These are phyloP conservation scores for Cenchrus americanus DNA, from an alignment of 176 grass and related monocot species.

Conservation along the genomic window DNA sequence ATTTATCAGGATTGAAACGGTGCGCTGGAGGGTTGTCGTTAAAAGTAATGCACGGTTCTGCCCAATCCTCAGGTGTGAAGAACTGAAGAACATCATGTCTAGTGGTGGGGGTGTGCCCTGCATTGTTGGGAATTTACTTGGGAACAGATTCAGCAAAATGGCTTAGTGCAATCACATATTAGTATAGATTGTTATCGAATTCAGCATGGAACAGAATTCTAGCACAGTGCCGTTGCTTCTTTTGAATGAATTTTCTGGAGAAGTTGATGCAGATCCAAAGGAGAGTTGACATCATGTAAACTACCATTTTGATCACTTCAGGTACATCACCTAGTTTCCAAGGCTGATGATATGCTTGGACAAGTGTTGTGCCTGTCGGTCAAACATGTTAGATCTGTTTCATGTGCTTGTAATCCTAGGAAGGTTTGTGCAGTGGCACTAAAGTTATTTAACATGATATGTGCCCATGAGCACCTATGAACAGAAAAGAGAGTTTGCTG, in stretches of 20 bases:
- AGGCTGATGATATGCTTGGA: conserved; percentile 11
- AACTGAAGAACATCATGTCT: neutral
- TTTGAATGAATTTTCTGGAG: conserved; percentile 17
- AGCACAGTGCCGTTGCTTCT: neutral
- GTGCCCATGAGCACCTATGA: too few species aligned
- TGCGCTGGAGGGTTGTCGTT: conserved; percentile 4
- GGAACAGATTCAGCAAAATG: conserved; percentile 18
- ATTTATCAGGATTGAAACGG: conserved; percentile 44
- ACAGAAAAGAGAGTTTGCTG: neutral
- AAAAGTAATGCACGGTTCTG: conserved; percentile 1
- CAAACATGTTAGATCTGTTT: neutral
- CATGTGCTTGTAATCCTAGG: neutral
- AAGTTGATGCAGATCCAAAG: neutral
- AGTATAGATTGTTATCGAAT: neutral
- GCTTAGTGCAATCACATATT: neutral
- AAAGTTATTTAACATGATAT: too few species aligned
- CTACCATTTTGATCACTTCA: neutral
- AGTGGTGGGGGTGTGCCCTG: neutral
- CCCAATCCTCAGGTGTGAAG: conserved; percentile 6
- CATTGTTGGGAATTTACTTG: neutral
- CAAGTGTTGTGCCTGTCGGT: neutral
- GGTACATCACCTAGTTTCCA: neutral
- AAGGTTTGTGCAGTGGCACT: neutral
- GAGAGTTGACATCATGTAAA: neutral
- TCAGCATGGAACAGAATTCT: neutral